Percentiles rank a stretch among this genome's conserved stretches.
Evolutionary conservation across 495 filamentous ascomycete species (phyloP).

Genomic region (Staphylotrichum longicolle): DNA sequence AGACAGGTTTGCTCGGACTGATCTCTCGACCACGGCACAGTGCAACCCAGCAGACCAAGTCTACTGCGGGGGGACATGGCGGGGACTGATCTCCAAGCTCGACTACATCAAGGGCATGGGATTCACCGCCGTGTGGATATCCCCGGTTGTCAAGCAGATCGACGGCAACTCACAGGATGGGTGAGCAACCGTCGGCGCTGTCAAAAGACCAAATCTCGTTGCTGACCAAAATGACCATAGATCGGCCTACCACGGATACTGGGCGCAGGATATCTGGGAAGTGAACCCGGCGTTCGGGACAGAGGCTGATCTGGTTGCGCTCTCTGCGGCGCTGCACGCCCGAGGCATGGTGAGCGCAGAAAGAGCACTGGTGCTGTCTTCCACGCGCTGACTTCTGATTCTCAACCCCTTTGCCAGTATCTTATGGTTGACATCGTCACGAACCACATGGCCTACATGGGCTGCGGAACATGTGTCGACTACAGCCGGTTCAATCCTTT

Average conservation of each 20-base stretch:
- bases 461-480: slow-evolving; percentile 54
- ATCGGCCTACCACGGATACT: slow-evolving; percentile 70
- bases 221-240: slow-evolving; percentile 14
- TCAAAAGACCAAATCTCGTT: not conserved
- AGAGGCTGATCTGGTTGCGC: slow-evolving; percentile 58
- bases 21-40: slow-evolving; percentile 59
- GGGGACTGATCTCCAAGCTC: slow-evolving; percentile 66
- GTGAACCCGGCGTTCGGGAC: slow-evolving; percentile 68
- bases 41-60: slow-evolving; percentile 48
- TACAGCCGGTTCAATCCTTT: slow-evolving; percentile 65
- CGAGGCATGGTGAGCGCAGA: slow-evolving; percentile 53
- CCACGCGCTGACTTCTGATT: not conserved
- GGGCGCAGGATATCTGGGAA: slow-evolving; percentile 65
- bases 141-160: slow-evolving; percentile 66
- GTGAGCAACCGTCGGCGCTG: slow-evolving; percentile 29
- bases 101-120: slow-evolving; percentile 76
- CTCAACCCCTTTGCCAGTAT: slow-evolving; percentile 41
- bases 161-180: slow-evolving; percentile 51
- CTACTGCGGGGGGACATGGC: slow-evolving; percentile 77
- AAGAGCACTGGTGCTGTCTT: not conserved
- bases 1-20: slow-evolving; percentile 68
- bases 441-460: slow-evolving; percentile 72
- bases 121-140: slow-evolving; percentile 83
- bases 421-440: slow-evolving; percentile 79
- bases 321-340: slow-evolving; percentile 58